Evolutionary conservation across 1,284 basidiomycete genomes (phyloP), one percentile per base, ranked within the genome.

Genomic region (Marasmius oreades): DNA sequence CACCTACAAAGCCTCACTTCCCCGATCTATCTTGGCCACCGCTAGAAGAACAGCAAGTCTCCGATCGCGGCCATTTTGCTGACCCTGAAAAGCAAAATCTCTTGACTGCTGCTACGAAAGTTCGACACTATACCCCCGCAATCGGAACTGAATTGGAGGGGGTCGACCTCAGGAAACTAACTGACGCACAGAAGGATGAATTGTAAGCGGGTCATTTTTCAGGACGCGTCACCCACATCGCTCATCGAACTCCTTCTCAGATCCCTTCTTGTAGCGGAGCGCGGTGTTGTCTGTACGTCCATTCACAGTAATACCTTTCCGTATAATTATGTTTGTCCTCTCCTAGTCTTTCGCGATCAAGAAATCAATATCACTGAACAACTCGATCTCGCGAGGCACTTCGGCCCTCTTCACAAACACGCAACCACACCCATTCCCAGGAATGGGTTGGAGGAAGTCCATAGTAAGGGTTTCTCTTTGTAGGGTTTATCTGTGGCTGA

Each of bases 341-440:
- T 11, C 10, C 70, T 60, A 88, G 88, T 88, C 72, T 82, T 88
- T 73, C 84, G 85, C 51, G 82, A 88, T 61, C 88, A 90, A 74
- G 82, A 86, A 59, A 73, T 89, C 59, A 77, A 76, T 64, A 79
- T 90, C 48, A 77, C 88, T 55, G 77, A 88, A 58, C 88, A 93
- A 64, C 80, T 92, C 16, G 82, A 86, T 18, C 75, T 93, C 59
- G 88, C 81, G 8, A 79, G 81, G 12, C 75, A 93, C 68, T 92
- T 80, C 62, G 90, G 91, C 10, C 88, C 87, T 28, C 79, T 93
- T 52, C 90, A 93, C 70, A 89, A 86, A 67, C 90, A 94, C 64
- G 86, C 91, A 1, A 92, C 88, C 3, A 92, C 90, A 8, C 86
- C 86, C 0, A 77, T 91, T 51, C 88, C 90, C 2, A 80, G 77